phyloP scores from a whole-genome alignment of 2,329 filamentous ascomycete species.

The Botryotinia convoluta region DNA sequence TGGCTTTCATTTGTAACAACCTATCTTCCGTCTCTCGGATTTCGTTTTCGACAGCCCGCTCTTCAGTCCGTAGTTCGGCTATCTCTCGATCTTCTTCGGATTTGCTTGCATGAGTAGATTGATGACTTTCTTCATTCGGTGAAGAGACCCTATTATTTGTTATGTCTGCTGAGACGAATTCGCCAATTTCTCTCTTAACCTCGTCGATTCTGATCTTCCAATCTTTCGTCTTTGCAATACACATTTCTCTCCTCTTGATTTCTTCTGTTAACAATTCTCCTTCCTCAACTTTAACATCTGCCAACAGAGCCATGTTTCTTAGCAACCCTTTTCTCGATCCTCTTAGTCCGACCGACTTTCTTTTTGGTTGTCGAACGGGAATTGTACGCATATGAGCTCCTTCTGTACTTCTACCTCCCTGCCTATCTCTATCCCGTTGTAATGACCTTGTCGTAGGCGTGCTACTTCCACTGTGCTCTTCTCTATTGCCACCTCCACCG shows the following conservation, averaged over 20 bases:
- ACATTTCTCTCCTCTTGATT: conserved; percentile 54
- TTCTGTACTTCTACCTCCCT: conserved; percentile 27
- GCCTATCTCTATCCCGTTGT: conserved; percentile 24
- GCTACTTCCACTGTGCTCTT: conserved; percentile 37
- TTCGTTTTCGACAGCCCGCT: conserved; percentile 54
- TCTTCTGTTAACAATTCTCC: conserved; percentile 57
- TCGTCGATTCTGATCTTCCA: conserved; percentile 47
- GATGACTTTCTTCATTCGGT: conserved; percentile 54
- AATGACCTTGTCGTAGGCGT: conserved; percentile 30
- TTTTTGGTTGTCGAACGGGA: conserved; percentile 58
- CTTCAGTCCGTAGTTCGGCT: conserved; percentile 55
- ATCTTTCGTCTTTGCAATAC: conserved; percentile 55
- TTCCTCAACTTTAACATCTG: conserved; percentile 66
- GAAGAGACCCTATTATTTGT: conserved; percentile 44
- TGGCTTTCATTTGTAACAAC: conserved; percentile 58
- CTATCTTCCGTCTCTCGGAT: conserved; percentile 65
- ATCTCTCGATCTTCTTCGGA: conserved; percentile 56
- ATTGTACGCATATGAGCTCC: conserved; percentile 43
- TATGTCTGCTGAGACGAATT: conserved; percentile 2
- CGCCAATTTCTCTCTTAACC: conserved; percentile 18
- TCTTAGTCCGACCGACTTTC: conserved; percentile 53
- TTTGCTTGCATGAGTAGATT: conserved; percentile 44
- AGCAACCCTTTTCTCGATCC: conserved; percentile 64
- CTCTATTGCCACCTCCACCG: conserved; percentile 35
- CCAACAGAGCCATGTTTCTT: conserved; percentile 61